These are phyloP conservation scores for Suhomyces guaymorum DNA, from an alignment of 1,139 yeast species.

Conservation along the genomic window DNA sequence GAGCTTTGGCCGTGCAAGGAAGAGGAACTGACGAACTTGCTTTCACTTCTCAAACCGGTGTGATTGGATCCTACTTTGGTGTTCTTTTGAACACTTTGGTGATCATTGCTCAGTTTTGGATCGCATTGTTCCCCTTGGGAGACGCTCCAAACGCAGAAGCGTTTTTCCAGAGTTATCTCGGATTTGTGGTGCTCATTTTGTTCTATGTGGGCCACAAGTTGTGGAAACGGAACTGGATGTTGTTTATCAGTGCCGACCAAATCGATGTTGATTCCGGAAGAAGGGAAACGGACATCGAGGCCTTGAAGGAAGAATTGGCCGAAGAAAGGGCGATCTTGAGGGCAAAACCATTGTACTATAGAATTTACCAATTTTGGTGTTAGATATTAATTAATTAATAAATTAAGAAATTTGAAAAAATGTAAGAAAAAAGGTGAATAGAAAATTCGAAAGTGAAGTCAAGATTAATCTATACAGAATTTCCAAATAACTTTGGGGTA, in stretches of 20 bases:
- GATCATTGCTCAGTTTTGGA: constrained; percentile 54
- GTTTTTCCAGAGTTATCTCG: constrained; percentile 41
- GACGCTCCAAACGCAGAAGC: constrained; percentile 34
- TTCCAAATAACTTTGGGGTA: too few species aligned
- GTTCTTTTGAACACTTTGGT: constrained; percentile 49
- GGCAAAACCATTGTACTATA: constrained; percentile 52
- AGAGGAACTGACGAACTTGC: constrained; percentile 52
- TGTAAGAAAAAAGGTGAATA: too few species aligned
- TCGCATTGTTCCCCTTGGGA: constrained; percentile 43
- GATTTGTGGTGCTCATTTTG: constrained; percentile 37
- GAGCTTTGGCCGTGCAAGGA: constrained; percentile 32
- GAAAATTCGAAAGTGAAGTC: too few species aligned
- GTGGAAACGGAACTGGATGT: constrained; percentile 38
- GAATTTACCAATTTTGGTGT: constrained; percentile 60
- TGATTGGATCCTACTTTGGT: constrained; percentile 56
- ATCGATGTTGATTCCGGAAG: constrained; percentile 72
- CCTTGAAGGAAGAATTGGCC: constrained; percentile 63
- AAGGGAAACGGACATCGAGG: constrained; percentile 64
- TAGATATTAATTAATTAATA: too few species aligned
- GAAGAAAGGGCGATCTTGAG: constrained; percentile 57
- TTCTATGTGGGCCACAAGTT: constrained; percentile 44
- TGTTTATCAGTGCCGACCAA: constrained; percentile 48
- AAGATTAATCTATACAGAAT: too few species aligned
- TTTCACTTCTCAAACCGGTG: constrained; percentile 55
- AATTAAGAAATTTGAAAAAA: too few species aligned